Base-by-base conservation (phyloP, 2,329 filamentous ascomycete genomes). In the Monilinia fructigena region DNA sequence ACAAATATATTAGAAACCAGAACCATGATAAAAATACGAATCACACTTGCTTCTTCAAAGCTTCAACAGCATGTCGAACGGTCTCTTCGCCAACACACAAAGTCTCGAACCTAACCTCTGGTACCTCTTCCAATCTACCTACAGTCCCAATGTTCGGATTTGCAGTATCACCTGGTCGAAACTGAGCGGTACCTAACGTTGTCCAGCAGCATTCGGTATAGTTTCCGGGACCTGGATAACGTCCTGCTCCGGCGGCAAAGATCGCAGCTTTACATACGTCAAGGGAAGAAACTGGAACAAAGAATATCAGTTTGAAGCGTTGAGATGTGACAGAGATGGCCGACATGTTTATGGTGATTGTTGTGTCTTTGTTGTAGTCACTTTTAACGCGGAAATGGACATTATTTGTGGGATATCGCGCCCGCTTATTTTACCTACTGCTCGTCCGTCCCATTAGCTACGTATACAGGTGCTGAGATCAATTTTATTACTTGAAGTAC, bases 101-200 rank as follows among this genome's bases (percentile, higher is more conserved):
- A 0, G 84, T 84, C 78, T 91, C 88, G 14, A 89, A 84, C 56
- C 82, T 81, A 1, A 84, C 80, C 75, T 91, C 89, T 2, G 83
- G 80, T 0, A 86, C 80, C 67, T 85, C 75, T 75, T 90, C 87
- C 1, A 90, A 72, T 47, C 79, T 75, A 0, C 86, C 86, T 1
- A 81, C 77, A 12, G 78, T 77, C 0, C 89, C 89, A 68, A 90
- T 86, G 72, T 85, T 78, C 4, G 89, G 88, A 59, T 87, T 87
- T 0, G 89, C 86, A 0, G 79, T 75, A 66, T 81, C 80, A 0
- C 85, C 86, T 0, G 88, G 88, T 0, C 85, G 82, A 75, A 91
- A 92, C 73, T 91, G 88, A 0, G 87, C 87, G 0, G 79, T 85
- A 6, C 88, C 89, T 3, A 76, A 69, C 0, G 78, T 76, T 2